These are phyloP conservation scores for Corniculantispora saksenae DNA, from an alignment of 2,329 filamentous ascomycete species.

Conservation along the genomic window DNA sequence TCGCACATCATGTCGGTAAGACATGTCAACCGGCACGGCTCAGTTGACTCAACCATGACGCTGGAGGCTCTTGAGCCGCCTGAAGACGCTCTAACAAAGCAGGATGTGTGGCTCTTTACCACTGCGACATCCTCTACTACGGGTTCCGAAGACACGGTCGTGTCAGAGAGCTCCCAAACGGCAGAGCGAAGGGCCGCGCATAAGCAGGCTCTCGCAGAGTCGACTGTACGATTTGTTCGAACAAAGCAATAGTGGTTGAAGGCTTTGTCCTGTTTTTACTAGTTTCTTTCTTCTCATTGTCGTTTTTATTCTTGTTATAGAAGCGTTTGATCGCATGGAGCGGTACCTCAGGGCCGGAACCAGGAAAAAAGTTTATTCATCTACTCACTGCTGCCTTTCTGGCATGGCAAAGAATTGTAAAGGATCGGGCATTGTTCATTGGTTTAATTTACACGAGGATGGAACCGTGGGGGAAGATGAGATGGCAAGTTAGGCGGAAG, in stretches of 20 bases:
- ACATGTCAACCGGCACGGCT: conserved; percentile 19
- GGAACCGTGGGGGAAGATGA: neutral
- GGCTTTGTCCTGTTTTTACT: conserved; percentile 8
- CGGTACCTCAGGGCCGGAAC: neutral
- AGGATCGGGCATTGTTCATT: neutral
- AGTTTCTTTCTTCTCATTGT: conserved; percentile 1
- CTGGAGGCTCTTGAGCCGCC: conserved; percentile 14
- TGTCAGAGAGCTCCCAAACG: conserved; percentile 13
- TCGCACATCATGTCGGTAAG: conserved; percentile 15
- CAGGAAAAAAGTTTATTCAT: neutral
- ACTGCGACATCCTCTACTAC: conserved; percentile 3
- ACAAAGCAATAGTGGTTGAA: neutral
- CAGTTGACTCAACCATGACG: conserved; percentile 21
- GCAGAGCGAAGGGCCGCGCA: conserved; percentile 17
- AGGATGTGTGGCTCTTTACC: conserved; percentile 20
- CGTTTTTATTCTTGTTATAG: conserved; percentile 11
- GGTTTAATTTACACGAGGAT: neutral
- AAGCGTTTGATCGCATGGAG: neutral
- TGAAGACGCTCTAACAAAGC: conserved; percentile 12
- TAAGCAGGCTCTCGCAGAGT: conserved; percentile 11
- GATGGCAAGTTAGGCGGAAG: neutral
- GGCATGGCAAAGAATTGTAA: neutral
- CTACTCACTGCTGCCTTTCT: neutral
- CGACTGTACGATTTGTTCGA: conserved; percentile 20
- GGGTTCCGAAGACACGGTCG: conserved; percentile 16